These are phyloP conservation scores for Penicillium paradoxum DNA, from an alignment of 495 filamentous ascomycete species.

Conservation along the genomic window DNA sequence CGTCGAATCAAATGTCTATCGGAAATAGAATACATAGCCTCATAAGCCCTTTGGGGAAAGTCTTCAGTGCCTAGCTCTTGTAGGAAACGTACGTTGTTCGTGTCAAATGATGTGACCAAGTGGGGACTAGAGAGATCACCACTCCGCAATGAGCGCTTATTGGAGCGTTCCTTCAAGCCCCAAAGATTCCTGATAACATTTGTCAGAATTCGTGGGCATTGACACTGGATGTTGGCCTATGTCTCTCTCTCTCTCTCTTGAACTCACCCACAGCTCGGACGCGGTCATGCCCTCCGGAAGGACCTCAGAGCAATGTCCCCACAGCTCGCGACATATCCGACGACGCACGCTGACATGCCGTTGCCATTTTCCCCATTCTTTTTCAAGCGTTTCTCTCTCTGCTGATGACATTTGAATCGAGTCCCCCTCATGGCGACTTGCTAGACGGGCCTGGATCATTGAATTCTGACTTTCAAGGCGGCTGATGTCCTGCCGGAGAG, in stretches of 20 bases:
- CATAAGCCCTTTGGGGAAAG: constrained; percentile 1
- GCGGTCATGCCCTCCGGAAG: constrained; percentile 43
- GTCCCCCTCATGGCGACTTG: constrained; percentile 23
- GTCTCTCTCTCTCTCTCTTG: not conserved
- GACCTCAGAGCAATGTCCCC: constrained; percentile 44
- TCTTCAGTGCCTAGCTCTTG: not conserved
- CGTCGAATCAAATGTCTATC: constrained; percentile 3
- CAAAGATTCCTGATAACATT: constrained; percentile 34
- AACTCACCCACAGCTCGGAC: constrained; percentile 49
- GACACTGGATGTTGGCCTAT: not conserved
- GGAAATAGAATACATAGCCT: constrained; percentile 2
- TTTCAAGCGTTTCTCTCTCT: constrained; percentile 45
- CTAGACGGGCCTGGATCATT: constrained; percentile 36
- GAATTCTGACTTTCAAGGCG: constrained; percentile 44
- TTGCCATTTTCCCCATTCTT: constrained; percentile 50
- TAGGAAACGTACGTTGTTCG: not conserved
- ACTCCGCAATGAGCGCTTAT: constrained; percentile 17
- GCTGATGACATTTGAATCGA: constrained; percentile 38
- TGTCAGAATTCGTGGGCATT: constrained; percentile 2
- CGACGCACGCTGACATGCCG: constrained; percentile 39
- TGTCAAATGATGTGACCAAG: constrained; percentile 24
- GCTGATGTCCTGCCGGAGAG: constrained; percentile 43
- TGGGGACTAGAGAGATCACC: constrained; percentile 16
- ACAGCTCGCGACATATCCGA: constrained; percentile 50
- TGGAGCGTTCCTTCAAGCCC: constrained; percentile 38